Base-by-base conservation (phyloP, 2,329 filamentous ascomycete genomes). In the Periconia macrospinosa region DNA sequence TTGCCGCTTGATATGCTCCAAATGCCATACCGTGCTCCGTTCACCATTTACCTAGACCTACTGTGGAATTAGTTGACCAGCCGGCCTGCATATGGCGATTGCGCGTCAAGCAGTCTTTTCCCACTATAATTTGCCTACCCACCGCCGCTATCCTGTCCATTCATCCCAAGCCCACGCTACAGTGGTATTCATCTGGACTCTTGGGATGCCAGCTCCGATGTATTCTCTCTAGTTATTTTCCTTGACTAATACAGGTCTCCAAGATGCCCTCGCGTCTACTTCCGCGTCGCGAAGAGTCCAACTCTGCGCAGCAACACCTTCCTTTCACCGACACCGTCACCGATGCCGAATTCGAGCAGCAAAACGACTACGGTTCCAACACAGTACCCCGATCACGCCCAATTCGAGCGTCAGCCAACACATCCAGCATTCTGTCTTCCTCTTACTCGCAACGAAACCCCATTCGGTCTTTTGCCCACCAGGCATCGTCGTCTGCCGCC, bases 391-490 rank as follows among this genome's bases (percentile, higher is more conserved):
- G 65, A 20, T 60, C 66, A 5, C 62, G 63, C 30, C 64, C 68
- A 40, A 68, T 66, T 47, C 50, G 68, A 54, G 62, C 65, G 8
- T 56, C 60, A 30, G 67, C 70, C 8, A 57, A 59, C 15, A 53
- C 66, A 1, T 58, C 67, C 1, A 50, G 49, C 40, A 53, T 60
- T 13, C 61, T 71, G 17, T 66, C 69, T 1, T 59, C 61, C 19
- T 73, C 70, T 5, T 71, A 66, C 55, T 62, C 64, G 19, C 66
- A 59, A 45, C 52, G 73, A 69, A 87, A 89, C 56, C 88, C 88
- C 5, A 86, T 88, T 46, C 81, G 88, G 51, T 90, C 87, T 2
- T 91, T 89, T 60, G 85, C 89, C 50, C 86, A 89, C 60, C 83
- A 86, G 50, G 84, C 85, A 40, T 79, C 83, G 37, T 82, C 86